Base-by-base conservation (phyloP, 129 eudicot species). In the Chrysanthemum makinoi region DNA sequence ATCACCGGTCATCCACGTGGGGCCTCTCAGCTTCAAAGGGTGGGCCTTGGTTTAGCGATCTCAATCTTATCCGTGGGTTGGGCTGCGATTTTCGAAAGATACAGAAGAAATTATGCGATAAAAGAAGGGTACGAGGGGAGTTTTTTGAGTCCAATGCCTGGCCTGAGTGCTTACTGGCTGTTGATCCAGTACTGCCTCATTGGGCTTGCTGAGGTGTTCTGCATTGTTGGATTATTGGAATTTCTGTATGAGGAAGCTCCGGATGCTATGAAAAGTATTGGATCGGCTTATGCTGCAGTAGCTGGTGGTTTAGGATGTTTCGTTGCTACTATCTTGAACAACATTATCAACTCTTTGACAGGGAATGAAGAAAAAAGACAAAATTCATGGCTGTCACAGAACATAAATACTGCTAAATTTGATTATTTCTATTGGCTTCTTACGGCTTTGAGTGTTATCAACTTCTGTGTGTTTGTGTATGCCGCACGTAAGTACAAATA, bases 271-370 rank as follows among this genome's bases (percentile, higher is more conserved):
- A 89, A 89, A 81, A 92, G 98, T 72, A 81, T 92, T 3, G 98
- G 96, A 22, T 92, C 98, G 0, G 96, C 98, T 56, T 92, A 92
- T 66, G 98, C 98, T 44, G 96, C 96, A n/a, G 86, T 92, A 59
- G 96, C 98, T 19, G 96, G 98, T 7, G 98, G 98, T 17, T 72
- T 92, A 46, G 98, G 98, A 39, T 92, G 98, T 71, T 92, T 92
- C 69, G 87, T 71, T 5, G 98, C 98, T 24, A 82, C 94, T 2
- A 60, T 82, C 47, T 72, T 92, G 67, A 92, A 92, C 81, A 89
- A 70, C 74, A 89, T 92, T 69, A 72, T 89, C 65, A 92, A 85
- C 65, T 83, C 96, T 5, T 53, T 75, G n/a, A 89, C 98, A 7
- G 83, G 80, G 50, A 72, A 83, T 49, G 77, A 50, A 52, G 85